Evolutionary conservation across 2,329 filamentous ascomycete species (phyloP), one percentile per base, ranked within the genome.

Genomic region (Sporothrix brasiliensis): DNA sequence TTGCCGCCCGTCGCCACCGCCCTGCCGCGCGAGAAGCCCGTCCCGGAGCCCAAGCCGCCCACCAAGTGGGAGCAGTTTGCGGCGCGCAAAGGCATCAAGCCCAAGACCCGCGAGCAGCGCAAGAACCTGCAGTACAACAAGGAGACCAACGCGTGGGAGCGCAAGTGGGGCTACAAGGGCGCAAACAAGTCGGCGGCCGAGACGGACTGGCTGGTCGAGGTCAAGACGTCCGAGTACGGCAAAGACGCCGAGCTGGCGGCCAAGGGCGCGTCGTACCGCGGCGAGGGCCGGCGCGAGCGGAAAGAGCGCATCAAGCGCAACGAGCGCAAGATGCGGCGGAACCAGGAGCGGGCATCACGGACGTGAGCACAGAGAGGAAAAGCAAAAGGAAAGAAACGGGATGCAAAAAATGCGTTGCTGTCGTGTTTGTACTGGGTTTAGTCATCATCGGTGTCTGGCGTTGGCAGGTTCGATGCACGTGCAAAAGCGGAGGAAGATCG

Each of bases 11-110:
- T 88, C 0, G 83, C 86, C 24, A 96, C 91, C 1, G 80, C 84
- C 0, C 85, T 98, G 4, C 95, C 95, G 30, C 91, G 95, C 75
- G 94, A 97, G 83, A 98, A 99, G 82, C 92, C 93, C 11, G 84
- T 98, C 10, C 95, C 95, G 0, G 86, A 88, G 70, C 87, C 89
- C 75, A 95, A 94, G 83, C 84, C 90, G 70, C 91, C 91, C 75
- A 98, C 94, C 71, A 97, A 93, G 80, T 99, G 95, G 95, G 91
- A 97, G 84, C 88, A 91, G 77, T 99, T 99, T 83, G 95, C 95
- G 60, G 91, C 89, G 80, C 97, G 97, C 88, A 97, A 97, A 86
- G 95, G 95, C 70, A 98, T 99, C 82, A 92, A 91, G 83, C 89
- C 89, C 81, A 97, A 94, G 87, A 91, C 88, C 75, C 88, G 91